These are phyloP conservation scores for Vararia minispora DNA, from an alignment of 768 basidiomycete species.

Conservation along the genomic window DNA sequence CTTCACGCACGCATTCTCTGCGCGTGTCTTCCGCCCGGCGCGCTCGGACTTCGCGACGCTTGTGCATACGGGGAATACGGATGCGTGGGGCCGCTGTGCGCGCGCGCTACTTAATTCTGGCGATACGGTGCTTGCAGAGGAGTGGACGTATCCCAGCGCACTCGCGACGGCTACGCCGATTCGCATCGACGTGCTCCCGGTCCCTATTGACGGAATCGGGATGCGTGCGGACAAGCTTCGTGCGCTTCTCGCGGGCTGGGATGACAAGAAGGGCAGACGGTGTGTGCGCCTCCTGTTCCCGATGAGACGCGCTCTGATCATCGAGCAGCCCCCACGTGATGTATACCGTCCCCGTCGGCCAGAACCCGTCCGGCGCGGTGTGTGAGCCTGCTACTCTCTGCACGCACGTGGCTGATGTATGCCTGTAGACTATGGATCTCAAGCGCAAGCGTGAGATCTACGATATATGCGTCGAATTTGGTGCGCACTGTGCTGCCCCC, in stretches of 20 bases:
- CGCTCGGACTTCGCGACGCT: conserved; percentile 51
- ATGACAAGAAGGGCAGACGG: conserved; percentile 48
- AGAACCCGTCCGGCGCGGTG: conserved; percentile 73
- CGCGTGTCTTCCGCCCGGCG: conserved; percentile 42
- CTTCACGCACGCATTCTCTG: conserved; percentile 47
- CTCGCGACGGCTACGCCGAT: conserved; percentile 24
- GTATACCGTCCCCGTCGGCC: conserved; percentile 72
- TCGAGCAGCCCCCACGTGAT: conserved; percentile 52
- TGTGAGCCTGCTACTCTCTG: conserved; percentile 16
- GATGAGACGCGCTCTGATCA: background rate
- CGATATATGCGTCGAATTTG: conserved; percentile 72
- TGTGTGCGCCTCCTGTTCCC: conserved; percentile 16
- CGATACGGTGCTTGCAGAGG: conserved; percentile 44
- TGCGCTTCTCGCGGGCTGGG: conserved; percentile 52
- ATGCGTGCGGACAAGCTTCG: conserved; percentile 55
- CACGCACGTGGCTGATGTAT: background rate
- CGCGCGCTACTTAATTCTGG: conserved; percentile 57
- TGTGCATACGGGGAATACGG: conserved; percentile 59
- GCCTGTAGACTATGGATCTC: conserved; percentile 41
- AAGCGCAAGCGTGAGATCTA: conserved; percentile 71
- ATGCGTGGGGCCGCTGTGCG: conserved; percentile 53
- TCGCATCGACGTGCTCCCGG: conserved; percentile 36
- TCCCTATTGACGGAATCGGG: conserved; percentile 64
- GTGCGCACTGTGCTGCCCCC: conserved; percentile 22
- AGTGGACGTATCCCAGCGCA: conserved; percentile 71